Evolutionary conservation across 345 rosid species (phyloP).

Genomic region (Populus simonii): DNA sequence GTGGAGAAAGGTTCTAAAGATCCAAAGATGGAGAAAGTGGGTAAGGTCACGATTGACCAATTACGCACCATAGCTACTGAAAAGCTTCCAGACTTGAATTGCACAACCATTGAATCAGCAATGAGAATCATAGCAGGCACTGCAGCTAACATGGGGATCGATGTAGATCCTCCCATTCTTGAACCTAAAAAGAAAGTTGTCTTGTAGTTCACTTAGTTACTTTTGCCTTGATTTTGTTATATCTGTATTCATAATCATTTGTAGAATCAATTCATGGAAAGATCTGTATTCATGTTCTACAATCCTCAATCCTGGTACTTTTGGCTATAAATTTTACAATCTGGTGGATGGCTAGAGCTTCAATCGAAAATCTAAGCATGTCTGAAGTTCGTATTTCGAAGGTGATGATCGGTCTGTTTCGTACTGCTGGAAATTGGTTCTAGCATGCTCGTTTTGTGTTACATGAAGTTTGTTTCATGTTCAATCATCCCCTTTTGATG

Average conservation of each 20-base stretch:
- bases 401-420: background rate
- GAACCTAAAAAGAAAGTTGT: conserved; percentile 59
- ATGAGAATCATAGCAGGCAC: conserved; percentile 92
- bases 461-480: background rate
- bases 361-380: background rate
- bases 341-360: background rate
- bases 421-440: background rate
- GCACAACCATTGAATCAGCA: conserved; percentile 71
- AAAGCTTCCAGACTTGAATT: conserved; percentile 80
- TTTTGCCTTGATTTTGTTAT: background rate
- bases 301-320: background rate
- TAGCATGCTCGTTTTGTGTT: background rate
- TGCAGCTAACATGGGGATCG: conserved; percentile 91
- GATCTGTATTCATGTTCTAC: background rate
- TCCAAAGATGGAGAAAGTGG: conserved; percentile 65
- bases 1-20: conserved; percentile 83
- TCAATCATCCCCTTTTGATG: background rate
- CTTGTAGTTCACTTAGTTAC: conserved; percentile 16
- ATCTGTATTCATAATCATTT: conserved; percentile 8
- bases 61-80: conserved; percentile 61
- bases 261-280: background rate
- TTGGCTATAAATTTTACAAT: background rate
- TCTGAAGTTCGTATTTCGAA: background rate
- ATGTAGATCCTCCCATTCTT: conserved; percentile 81
- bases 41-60: conserved; percentile 64